Evolutionary conservation across 2,329 filamentous ascomycete genomes (phyloP).

Genomic region (Diaporthe sp.): DNA sequence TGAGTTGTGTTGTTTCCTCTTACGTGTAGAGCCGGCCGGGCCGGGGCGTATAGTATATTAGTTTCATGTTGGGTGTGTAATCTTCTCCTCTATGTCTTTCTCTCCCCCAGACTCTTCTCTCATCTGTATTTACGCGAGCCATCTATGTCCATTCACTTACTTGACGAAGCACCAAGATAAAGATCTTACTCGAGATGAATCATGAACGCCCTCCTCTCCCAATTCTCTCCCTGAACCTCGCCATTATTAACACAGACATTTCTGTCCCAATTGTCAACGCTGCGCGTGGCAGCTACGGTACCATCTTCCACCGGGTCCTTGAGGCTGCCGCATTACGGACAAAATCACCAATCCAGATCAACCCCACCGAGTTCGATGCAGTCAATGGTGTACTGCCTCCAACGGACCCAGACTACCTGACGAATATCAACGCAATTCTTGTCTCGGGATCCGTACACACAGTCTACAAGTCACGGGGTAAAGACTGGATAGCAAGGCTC

Average conservation of each 20-base stretch:
- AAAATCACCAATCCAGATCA: not conserved
- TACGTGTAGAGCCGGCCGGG: not conserved
- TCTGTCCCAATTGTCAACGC: not conserved
- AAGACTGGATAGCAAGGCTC: constrained; percentile 6
- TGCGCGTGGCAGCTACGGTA: not conserved
- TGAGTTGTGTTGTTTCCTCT: not conserved
- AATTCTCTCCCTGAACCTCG: not conserved
- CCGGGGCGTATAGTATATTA: not conserved
- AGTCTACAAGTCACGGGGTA: not conserved
- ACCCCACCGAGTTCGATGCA: not conserved
- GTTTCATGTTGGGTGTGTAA: not conserved
- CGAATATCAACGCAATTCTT: not conserved
- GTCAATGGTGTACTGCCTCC: not conserved
- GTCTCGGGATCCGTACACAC: constrained; percentile 1
- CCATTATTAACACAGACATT: not conserved
- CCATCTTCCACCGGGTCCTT: not conserved
- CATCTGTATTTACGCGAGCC: not conserved
- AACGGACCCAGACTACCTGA: not conserved
- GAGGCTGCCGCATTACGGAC: not conserved
- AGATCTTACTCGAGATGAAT: not conserved
- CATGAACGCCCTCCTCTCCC: not conserved
- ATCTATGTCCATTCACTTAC: not conserved
- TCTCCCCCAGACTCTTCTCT: not conserved
- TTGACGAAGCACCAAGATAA: not conserved
- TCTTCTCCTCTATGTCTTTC: not conserved